Evolutionary conservation across 768 basidiomycete species (phyloP).

Genomic region (Daedaleopsis nitida): DNA sequence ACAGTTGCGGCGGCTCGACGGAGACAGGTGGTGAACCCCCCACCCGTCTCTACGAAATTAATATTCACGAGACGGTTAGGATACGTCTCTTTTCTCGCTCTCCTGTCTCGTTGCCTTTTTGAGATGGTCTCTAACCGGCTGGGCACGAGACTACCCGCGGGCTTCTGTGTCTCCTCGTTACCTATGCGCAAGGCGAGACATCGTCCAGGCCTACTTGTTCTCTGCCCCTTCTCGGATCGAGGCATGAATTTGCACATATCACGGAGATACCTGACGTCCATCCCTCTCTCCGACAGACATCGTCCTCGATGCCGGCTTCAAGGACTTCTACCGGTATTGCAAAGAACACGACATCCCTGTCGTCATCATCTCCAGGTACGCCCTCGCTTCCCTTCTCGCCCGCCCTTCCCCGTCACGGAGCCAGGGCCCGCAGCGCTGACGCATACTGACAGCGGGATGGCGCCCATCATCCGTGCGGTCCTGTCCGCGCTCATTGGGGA

Average conservation of each 20-base stretch:
- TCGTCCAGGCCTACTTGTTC: too few relatives aligned
- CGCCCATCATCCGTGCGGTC: conserved; percentile 89
- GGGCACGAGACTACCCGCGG: too few relatives aligned
- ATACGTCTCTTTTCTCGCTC: too few relatives aligned
- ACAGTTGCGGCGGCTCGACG: too few relatives aligned
- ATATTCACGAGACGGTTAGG: too few relatives aligned
- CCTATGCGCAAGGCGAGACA: too few relatives aligned
- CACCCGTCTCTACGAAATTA: too few relatives aligned
- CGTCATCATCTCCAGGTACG: conserved; percentile 89
- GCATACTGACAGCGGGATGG: conserved; percentile 72
- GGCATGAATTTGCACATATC: background rate
- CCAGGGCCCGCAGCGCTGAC: conserved; percentile 8
- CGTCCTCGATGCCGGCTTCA: conserved; percentile 86
- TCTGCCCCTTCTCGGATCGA: background rate
- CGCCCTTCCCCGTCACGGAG: background rate
- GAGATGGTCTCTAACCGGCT: too few relatives aligned
- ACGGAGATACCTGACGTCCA: conserved; percentile 14
- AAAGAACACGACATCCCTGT: conserved; percentile 79
- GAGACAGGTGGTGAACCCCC: too few relatives aligned
- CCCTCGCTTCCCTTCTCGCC: background rate
- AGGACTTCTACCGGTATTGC: conserved; percentile 85
- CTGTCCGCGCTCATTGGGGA: conserved; percentile 80
- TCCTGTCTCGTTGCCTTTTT: too few relatives aligned
- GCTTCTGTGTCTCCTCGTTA: background rate
- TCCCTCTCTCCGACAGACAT: conserved; percentile 59